These are phyloP conservation scores for Chlorella sorokiniana DNA, from an alignment of 139 green algal genomes.

Conservation along the genomic window DNA sequence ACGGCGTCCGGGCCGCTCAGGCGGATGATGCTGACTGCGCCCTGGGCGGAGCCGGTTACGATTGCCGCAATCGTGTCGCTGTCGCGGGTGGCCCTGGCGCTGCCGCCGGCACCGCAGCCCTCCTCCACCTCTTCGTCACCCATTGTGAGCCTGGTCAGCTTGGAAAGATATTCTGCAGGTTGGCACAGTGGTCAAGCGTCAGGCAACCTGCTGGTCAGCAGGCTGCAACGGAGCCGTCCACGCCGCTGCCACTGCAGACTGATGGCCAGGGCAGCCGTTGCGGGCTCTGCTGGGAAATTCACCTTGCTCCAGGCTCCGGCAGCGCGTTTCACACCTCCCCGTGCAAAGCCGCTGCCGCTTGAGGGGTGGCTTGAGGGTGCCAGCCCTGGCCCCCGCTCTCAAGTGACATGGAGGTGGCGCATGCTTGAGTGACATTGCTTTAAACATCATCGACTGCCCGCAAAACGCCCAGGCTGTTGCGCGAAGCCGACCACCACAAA, in stretches of 20 bases:
- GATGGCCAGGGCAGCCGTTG: not conserved
- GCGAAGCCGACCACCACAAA: no score
- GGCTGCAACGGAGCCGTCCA: no score
- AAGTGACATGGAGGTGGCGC: no score
- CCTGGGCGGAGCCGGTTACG: conserved; percentile 72
- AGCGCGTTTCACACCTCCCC: not conserved
- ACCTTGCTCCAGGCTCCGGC: conserved; percentile 14
- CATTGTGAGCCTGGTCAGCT: not conserved
- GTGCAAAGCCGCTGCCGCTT: not conserved
- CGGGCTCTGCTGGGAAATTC: not conserved
- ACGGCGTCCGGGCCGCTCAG: conserved; percentile 79
- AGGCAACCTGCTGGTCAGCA: no score
- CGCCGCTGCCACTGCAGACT: not conserved
- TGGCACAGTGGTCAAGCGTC: not conserved
- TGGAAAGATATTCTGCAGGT: not conserved
- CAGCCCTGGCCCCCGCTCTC: no score
- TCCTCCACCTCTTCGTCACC: not conserved
- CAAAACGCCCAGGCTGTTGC: no score
- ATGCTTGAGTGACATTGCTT: no score
- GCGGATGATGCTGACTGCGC: conserved; percentile 88
- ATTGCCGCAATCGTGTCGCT: conserved; percentile 79
- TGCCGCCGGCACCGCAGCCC: not conserved
- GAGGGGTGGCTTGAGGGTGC: not conserved
- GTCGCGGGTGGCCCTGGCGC: conserved; percentile 8
- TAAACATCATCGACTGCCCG: no score